phyloP scores from a whole-genome alignment of 106 monocot species.

The Dendrobium officinale region DNA sequence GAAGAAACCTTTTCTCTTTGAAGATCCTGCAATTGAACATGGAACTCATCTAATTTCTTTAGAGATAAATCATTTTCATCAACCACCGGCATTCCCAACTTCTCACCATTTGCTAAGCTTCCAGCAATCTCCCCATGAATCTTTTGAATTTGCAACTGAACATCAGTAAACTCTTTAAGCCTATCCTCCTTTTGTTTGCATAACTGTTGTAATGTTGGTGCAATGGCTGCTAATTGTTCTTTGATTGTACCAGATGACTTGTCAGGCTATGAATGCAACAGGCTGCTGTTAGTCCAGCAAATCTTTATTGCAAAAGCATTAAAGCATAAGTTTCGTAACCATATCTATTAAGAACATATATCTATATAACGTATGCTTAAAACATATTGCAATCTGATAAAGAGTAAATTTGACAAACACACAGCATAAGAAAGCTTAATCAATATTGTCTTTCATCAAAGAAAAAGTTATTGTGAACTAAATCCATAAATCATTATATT shows the following conservation, averaged over 20 bases:
- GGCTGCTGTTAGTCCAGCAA: neutral
- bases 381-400: neutral
- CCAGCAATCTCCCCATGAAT: conserved; percentile 67
- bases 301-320: neutral
- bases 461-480: neutral
- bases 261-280: conserved; percentile 48
- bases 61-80: conserved; percentile 81
- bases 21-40: conserved; percentile 75
- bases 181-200: conserved; percentile 73
- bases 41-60: conserved; percentile 67
- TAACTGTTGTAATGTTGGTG: conserved; percentile 64
- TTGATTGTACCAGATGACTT: conserved; percentile 85
- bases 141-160: conserved; percentile 67
- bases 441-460: neutral
- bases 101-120: conserved; percentile 27
- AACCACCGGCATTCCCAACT: conserved; percentile 28
- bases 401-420: neutral
- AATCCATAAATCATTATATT: neutral
- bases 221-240: conserved; percentile 77
- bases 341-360: neutral
- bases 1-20: conserved; percentile 82
- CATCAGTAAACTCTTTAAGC: conserved; percentile 65
- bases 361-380: neutral
- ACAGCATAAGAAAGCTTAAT: neutral
- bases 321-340: neutral